Evolutionary conservation across 768 basidiomycete species (phyloP), one percentile per base, ranked within the genome.

Genomic region (Mycena sanguinolenta): DNA sequence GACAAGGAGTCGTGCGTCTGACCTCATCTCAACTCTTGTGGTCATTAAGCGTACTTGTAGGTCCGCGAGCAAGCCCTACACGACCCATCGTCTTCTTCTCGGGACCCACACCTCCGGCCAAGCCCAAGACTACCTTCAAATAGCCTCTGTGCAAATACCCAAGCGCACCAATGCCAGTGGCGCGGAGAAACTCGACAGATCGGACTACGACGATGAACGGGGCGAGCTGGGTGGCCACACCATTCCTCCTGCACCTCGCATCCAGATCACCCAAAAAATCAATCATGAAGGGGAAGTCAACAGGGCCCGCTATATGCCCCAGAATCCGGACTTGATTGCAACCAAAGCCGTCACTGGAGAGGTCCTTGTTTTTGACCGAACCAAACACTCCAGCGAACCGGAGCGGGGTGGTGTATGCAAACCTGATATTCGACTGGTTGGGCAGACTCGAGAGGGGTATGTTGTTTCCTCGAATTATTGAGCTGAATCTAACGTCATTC

Each of bases 31-130:
- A 32, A 34, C 13, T 38, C n/a, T 44, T 21, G 4, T 32, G 28
- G 38, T 53, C 32, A 63, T 58, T 55, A 39, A 46, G 34, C 46
- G 34, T 8, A 23, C n/a, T 28, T 67, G n/a, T 72, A 98, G 96
- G 67, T 94, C 96, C 23, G 83, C 92, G 64, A 92, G 93, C 82
- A 97, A 96, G 76, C 91, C 96, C n/a, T 98, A 97, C 83, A 95
- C 95, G 12, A 90, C 91, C 49, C 98, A 99, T 80, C 92, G 97
- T 44, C 87, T 99, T 60, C 91, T 99, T 38, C 91, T 99, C 52
- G 98, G 97, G 44, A 99, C 98, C 1, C 97, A 99, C 85, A 99
- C 98, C 7, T 98, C 97, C 36, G 94, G 93, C 6, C 94, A 96
- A 82, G 90, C 94, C 5, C 92, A 94, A 79, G 97, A 99, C 82